These are phyloP conservation scores for Pseudoturritis turrita DNA, from an alignment of 345 rosid species.

Conservation along the genomic window DNA sequence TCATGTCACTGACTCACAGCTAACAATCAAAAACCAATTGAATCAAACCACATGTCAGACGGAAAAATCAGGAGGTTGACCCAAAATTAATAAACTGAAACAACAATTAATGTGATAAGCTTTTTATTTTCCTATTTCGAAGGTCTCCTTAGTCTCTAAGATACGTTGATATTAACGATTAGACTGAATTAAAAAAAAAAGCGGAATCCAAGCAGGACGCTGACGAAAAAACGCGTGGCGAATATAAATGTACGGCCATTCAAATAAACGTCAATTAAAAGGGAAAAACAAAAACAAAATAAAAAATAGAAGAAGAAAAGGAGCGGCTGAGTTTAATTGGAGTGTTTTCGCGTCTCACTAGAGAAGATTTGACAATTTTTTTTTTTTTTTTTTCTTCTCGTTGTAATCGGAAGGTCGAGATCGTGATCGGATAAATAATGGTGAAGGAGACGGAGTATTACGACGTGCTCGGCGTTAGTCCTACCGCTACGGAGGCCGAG, in stretches of 20 bases:
- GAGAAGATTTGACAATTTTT: neutral
- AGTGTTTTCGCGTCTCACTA: neutral
- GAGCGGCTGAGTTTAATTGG: constrained; percentile 23
- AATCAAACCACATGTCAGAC: neutral
- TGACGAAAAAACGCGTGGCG: constrained; percentile 30
- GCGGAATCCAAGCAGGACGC: neutral
- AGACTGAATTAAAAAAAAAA: neutral
- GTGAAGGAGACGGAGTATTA: constrained; percentile 91
- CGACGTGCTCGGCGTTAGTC: constrained; percentile 91
- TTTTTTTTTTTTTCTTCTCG: neutral
- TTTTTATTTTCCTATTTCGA: neutral
- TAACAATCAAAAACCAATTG: too few species aligned
- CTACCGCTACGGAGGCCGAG: constrained; percentile 86
- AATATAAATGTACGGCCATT: constrained; percentile 8
- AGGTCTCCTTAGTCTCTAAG: neutral
- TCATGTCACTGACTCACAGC: neutral
- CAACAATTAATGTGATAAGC: neutral
- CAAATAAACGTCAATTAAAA: constrained; percentile 1
- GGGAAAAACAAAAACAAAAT: neutral
- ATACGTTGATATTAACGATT: neutral
- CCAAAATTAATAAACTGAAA: too few species aligned
- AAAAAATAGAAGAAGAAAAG: neutral
- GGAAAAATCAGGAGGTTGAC: too few species aligned
- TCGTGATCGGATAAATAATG: constrained; percentile 41
- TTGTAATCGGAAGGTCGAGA: neutral